Evolutionary conservation across 306 rosid species (phyloP).

Genomic region (Carpinus fangiana): DNA sequence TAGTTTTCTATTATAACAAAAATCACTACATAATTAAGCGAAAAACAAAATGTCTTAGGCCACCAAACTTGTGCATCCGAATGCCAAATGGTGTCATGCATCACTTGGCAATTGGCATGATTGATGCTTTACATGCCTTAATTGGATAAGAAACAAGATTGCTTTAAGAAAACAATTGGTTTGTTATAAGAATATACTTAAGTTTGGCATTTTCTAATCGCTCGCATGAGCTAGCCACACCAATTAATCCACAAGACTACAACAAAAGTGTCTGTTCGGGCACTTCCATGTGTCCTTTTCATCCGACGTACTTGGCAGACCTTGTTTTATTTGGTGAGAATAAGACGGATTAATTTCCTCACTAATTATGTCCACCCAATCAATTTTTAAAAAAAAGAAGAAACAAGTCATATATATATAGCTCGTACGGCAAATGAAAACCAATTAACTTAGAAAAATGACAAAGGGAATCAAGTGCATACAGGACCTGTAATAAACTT

Average conservation of each 20-base stretch:
- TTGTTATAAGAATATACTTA: background rate
- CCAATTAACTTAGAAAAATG: too few relatives aligned
- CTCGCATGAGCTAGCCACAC: background rate
- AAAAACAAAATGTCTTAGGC: too few relatives aligned
- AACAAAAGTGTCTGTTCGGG: too few relatives aligned
- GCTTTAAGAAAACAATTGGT: background rate
- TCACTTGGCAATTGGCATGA: background rate
- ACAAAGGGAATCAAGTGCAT: too few relatives aligned
- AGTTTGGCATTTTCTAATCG: background rate
- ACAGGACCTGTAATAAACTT: too few relatives aligned
- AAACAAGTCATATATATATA: too few relatives aligned
- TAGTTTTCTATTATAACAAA: too few relatives aligned
- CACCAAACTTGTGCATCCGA: too few relatives aligned
- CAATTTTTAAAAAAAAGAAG: too few relatives aligned
- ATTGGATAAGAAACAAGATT: background rate
- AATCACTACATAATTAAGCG: too few relatives aligned
- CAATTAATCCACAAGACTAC: background rate
- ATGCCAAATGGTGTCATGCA: background rate
- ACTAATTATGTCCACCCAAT: too few relatives aligned
- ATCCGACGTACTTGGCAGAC: background rate
- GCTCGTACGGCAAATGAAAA: too few relatives aligned
- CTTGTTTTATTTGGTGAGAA: background rate
- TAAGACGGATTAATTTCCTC: background rate
- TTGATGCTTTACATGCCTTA: background rate
- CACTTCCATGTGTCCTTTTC: constrained; percentile 2